phyloP scores from a whole-genome alignment of 2,329 filamentous ascomycete genomes.

The Setomelanomma holmii region DNA sequence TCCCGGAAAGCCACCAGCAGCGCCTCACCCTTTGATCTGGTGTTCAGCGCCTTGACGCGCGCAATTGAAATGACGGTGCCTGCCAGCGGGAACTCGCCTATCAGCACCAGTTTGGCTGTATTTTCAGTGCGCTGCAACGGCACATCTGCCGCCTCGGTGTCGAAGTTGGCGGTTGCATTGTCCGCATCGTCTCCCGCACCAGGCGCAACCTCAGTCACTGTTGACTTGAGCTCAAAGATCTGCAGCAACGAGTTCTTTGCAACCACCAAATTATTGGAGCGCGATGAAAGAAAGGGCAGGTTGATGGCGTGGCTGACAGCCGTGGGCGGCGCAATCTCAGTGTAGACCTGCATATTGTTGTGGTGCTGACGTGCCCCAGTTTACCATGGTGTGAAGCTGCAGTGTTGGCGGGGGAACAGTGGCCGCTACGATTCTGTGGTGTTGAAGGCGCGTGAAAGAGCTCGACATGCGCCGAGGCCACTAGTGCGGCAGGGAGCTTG shows the following conservation, averaged over 20 bases:
- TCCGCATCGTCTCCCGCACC: conserved; percentile 52
- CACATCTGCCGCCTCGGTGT: conserved; percentile 58
- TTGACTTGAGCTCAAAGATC: conserved; percentile 77
- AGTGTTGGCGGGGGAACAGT: conserved; percentile 3
- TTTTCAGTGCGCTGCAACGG: conserved; percentile 66
- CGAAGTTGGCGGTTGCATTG: conserved; percentile 47
- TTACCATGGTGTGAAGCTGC: conserved; percentile 21
- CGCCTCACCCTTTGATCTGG: conserved; percentile 81
- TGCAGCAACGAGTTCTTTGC: conserved; percentile 93
- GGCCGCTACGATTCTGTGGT: conserved; percentile 15
- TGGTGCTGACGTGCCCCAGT: conserved; percentile 5
- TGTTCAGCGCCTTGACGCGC: conserved; percentile 74
- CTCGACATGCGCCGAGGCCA: conserved; percentile 3
- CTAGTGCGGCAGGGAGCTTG: conserved; percentile 15
- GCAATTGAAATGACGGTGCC: conserved; percentile 86
- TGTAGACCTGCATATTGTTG: conserved; percentile 88
- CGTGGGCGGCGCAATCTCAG: conserved; percentile 91
- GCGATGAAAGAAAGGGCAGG: conserved; percentile 77
- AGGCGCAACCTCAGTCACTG: conserved; percentile 65
- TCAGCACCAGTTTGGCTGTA: conserved; percentile 79
- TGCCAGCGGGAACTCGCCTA: conserved; percentile 82
- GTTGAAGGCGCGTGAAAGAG: conserved; percentile 30
- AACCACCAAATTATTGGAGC: conserved; percentile 84
- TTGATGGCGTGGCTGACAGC: conserved; percentile 88
- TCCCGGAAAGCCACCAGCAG: conserved; percentile 85